A percentile compares a stretch with the other conserved stretches of the same genome.
Evolutionary conservation across 2,329 filamentous ascomycete species (phyloP).

Genomic region (Magnaporthiopsis poae): DNA sequence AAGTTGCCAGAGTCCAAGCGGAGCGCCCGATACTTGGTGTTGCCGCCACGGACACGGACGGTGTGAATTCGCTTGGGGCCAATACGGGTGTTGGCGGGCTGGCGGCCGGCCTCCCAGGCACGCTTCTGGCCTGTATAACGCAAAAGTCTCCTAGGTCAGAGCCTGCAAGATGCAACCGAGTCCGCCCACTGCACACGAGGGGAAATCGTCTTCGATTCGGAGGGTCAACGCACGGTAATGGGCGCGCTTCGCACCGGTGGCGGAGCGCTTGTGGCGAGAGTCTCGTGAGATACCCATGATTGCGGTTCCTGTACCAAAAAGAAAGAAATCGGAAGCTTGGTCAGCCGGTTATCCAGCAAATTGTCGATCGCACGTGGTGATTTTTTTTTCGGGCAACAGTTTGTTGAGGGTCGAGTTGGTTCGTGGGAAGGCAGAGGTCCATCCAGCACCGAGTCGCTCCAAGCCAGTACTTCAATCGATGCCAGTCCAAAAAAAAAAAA

Average conservation of each 20-base stretch:
- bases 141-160: slow-evolving; percentile 50
- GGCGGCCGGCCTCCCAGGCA: slow-evolving; percentile 99
- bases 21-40: slow-evolving; percentile 99
- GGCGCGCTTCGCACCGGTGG: slow-evolving; percentile 94
- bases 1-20: slow-evolving; percentile 99
- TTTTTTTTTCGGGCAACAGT: not conserved
- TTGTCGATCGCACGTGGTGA: not conserved
- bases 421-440: not conserved
- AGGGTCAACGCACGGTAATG: slow-evolving; percentile 66
- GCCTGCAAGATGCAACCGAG: slow-evolving; percentile 25
- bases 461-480: not conserved
- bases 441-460: not conserved
- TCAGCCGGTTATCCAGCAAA: not conserved
- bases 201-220: not conserved
- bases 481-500: not conserved
- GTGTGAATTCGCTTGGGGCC: slow-evolving; percentile 47
- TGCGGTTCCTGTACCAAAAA: slow-evolving; percentile 51
- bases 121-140: slow-evolving; percentile 72
- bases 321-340: not conserved
- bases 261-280: slow-evolving; percentile 99
- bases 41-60: slow-evolving; percentile 54
- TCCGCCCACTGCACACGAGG: not conserved
- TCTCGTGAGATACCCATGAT: slow-evolving; percentile 99
- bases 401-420: not conserved
- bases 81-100: slow-evolving; percentile 99